These are phyloP conservation scores for Colletotrichum spinosum DNA, from an alignment of 2,329 filamentous ascomycete genomes.

Conservation along the genomic window DNA sequence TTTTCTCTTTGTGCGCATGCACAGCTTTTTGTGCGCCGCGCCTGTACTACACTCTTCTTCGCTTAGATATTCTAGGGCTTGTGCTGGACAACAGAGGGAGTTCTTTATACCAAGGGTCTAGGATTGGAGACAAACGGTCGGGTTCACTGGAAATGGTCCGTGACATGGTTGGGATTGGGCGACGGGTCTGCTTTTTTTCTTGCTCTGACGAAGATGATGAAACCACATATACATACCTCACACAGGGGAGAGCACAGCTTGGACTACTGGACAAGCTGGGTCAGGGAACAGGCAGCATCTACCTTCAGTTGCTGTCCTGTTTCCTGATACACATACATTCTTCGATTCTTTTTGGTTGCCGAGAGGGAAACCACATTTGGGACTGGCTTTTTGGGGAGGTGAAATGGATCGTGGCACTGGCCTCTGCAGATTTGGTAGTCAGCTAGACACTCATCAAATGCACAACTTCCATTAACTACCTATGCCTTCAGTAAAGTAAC, in stretches of 20 bases:
- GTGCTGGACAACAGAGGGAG: conserved; percentile 11
- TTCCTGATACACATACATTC: conserved; percentile 14
- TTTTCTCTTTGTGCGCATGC: not conserved
- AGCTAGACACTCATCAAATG: conserved; percentile 18
- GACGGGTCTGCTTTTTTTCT: conserved; percentile 7
- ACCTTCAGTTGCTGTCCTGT: conserved; percentile 12
- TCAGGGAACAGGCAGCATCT: conserved; percentile 10
- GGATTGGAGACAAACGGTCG: conserved; percentile 17
- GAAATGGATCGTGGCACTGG: conserved; percentile 1
- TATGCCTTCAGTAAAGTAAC: no score
- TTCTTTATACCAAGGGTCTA: conserved; percentile 27
- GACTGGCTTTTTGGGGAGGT: conserved; percentile 15
- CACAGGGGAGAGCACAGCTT: not conserved
- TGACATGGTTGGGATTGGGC: not conserved
- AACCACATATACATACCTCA: conserved; percentile 26
- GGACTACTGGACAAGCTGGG: not conserved
- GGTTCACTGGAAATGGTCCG: conserved; percentile 19
- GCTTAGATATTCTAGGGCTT: conserved; percentile 36
- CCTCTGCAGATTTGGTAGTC: not conserved
- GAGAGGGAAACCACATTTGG: conserved; percentile 20
- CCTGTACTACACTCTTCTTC: conserved; percentile 36
- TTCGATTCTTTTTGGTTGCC: conserved; percentile 29
- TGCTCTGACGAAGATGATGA: conserved; percentile 35
- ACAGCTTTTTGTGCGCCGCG: not conserved
- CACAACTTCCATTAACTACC: conserved; percentile 8